These are phyloP conservation scores for Termitomyces heimii DNA, from an alignment of 768 basidiomycete species.

Conservation along the genomic window DNA sequence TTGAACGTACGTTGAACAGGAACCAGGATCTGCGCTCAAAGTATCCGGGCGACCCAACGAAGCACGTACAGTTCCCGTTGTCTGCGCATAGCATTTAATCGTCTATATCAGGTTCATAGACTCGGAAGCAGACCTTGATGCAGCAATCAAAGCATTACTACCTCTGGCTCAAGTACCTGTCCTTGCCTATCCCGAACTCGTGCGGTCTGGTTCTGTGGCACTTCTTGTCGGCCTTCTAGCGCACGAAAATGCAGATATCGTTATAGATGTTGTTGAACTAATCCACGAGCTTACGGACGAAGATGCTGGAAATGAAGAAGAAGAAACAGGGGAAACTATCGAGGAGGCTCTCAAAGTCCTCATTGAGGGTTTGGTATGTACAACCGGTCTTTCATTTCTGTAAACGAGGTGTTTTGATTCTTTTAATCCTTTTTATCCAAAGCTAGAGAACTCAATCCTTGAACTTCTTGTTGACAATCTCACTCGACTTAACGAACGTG, in stretches of 20 bases:
- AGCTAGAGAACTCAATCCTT: conserved; percentile 81
- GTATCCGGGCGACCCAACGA: conserved; percentile 86
- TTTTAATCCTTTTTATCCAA: background rate
- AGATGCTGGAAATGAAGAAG: conserved; percentile 78
- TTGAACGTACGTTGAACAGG: conserved; percentile 89
- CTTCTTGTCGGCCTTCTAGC: conserved; percentile 81
- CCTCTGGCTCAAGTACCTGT: conserved; percentile 81
- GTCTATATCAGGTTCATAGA: conserved; percentile 80
- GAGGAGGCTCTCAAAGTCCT: conserved; percentile 70
- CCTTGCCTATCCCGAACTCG: conserved; percentile 85
- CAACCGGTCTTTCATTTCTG: background rate
- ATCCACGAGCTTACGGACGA: conserved; percentile 95
- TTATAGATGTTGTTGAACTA: conserved; percentile 91
- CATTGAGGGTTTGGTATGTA: conserved; percentile 68
- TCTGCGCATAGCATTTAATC: background rate
- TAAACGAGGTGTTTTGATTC: conserved; percentile 3
- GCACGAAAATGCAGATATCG: conserved; percentile 96
- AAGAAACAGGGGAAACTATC: conserved; percentile 55
- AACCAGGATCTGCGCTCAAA: conserved; percentile 98
- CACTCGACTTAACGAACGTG: conserved; percentile 78
- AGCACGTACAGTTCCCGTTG: conserved; percentile 36
- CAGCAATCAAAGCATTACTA: conserved; percentile 80
- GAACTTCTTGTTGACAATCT: conserved; percentile 91
- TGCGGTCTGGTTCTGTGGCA: conserved; percentile 64
- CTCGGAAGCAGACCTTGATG: conserved; percentile 93